Evolutionary conservation across 1,139 yeast genomes (phyloP).

Genomic region (Casaregolazyma suthepensis): DNA sequence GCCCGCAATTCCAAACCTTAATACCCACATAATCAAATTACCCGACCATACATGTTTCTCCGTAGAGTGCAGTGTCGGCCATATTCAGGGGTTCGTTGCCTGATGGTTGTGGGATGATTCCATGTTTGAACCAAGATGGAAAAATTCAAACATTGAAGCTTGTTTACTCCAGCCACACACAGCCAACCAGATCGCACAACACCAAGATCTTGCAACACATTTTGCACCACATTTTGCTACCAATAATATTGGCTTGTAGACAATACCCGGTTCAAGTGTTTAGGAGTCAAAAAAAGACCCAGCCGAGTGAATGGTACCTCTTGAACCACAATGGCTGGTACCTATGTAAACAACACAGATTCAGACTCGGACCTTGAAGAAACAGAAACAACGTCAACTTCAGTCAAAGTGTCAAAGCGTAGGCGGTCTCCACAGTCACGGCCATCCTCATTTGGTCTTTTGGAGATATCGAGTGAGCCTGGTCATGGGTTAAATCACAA

Average conservation of each 20-base stretch:
- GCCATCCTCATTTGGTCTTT: background rate
- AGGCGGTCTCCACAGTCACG: background rate
- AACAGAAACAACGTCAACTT: background rate
- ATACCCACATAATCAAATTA: background rate
- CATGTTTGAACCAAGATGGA: background rate
- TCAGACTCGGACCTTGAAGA: background rate
- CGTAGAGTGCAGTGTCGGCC: background rate
- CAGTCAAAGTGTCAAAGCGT: background rate
- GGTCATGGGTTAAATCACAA: constrained; percentile 1
- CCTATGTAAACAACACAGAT: background rate
- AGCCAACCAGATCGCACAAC: background rate
- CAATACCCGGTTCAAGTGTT: background rate
- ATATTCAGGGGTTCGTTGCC: background rate
- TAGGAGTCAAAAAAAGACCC: background rate
- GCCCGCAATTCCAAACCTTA: background rate
- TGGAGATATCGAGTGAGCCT: constrained; percentile 4
- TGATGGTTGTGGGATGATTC: background rate
- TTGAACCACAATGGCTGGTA: background rate
- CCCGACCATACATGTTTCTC: background rate
- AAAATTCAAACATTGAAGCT: background rate
- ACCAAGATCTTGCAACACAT: background rate
- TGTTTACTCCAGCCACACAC: background rate
- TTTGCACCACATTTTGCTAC: background rate
- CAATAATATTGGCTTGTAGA: background rate
- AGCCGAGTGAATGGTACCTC: background rate